phyloP scores from a whole-genome alignment of 2,329 filamentous ascomycete genomes.

The Aspergillus ochraceus region DNA sequence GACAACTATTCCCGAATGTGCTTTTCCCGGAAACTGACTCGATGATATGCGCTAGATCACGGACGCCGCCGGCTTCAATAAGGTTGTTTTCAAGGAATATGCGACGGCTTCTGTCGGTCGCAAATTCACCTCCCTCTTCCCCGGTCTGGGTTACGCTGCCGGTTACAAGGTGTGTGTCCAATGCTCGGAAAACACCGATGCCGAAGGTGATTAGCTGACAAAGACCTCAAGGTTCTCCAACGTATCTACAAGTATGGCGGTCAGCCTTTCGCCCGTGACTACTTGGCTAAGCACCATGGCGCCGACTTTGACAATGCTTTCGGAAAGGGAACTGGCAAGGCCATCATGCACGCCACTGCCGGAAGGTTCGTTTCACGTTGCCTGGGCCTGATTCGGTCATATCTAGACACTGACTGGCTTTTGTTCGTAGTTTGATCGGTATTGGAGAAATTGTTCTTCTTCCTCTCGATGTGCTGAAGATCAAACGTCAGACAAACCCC shows the following conservation, averaged over 20 bases:
- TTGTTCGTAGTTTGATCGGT: constrained; percentile 71
- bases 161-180: constrained; percentile 75
- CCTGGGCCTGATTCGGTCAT: not conserved
- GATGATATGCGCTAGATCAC: constrained; percentile 49
- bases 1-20: not conserved
- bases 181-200: not conserved
- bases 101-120: constrained; percentile 66
- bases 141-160: constrained; percentile 93
- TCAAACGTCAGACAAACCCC: constrained; percentile 98
- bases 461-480: constrained; percentile 95
- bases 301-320: constrained; percentile 84
- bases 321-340: constrained; percentile 96
- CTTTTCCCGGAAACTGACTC: constrained; percentile 14
- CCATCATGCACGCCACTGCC: constrained; percentile 94
- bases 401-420: constrained; percentile 4
- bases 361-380: constrained; percentile 63
- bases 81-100: constrained; percentile 91
- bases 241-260: constrained; percentile 98
- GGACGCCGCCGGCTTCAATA: constrained; percentile 68
- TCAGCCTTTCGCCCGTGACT: constrained; percentile 92
- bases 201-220: constrained; percentile 18
- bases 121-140: constrained; percentile 96
- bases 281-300: constrained; percentile 75
- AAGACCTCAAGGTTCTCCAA: constrained; percentile 68
- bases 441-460: constrained; percentile 96